These are phyloP conservation scores for Austroboletus sp. DNA, from an alignment of 1,284 basidiomycete genomes.

Conservation along the genomic window DNA sequence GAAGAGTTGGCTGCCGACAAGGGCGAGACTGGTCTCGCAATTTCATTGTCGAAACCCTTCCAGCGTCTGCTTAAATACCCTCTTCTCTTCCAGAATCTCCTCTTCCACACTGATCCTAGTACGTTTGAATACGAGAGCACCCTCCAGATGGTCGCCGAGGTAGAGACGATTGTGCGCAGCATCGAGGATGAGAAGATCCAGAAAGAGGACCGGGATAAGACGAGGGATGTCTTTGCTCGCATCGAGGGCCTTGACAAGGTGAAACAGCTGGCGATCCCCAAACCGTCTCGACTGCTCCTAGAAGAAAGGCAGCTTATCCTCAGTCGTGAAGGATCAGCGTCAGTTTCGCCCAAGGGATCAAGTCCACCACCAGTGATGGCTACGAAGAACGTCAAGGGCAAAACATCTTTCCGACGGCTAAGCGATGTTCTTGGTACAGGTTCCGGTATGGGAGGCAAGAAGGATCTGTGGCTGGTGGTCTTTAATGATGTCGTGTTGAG, in stretches of 20 bases:
- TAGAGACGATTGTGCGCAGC: constrained; percentile 88
- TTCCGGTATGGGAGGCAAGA: constrained; percentile 62
- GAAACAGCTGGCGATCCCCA: constrained; percentile 79
- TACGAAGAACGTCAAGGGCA: constrained; percentile 60
- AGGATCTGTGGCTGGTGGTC: constrained; percentile 87
- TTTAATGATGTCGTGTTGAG: constrained; percentile 94
- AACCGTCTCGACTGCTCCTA: constrained; percentile 79
- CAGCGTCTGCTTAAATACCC: constrained; percentile 96
- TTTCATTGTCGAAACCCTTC: constrained; percentile 93
- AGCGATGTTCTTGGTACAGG: constrained; percentile 67
- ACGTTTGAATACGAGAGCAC: constrained; percentile 96
- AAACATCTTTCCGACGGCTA: constrained; percentile 76
- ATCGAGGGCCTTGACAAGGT: constrained; percentile 93
- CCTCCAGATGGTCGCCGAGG: constrained; percentile 91
- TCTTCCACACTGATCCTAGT: constrained; percentile 93
- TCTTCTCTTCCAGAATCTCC: constrained; percentile 93
- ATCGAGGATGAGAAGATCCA: constrained; percentile 97
- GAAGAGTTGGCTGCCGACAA: constrained; percentile 77
- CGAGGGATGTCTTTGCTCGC: constrained; percentile 87
- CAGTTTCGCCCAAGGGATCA: constrained; percentile 36
- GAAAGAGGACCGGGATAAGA: constrained; percentile 91
- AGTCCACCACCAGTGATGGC: constrained; percentile 50
- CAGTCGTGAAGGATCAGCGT: constrained; percentile 24
- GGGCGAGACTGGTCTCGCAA: constrained; percentile 88
- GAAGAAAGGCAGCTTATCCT: constrained; percentile 63